Conservation (phyloP, 2,329 filamentous ascomycete species). For the Orbilia brochopaga region DNA sequence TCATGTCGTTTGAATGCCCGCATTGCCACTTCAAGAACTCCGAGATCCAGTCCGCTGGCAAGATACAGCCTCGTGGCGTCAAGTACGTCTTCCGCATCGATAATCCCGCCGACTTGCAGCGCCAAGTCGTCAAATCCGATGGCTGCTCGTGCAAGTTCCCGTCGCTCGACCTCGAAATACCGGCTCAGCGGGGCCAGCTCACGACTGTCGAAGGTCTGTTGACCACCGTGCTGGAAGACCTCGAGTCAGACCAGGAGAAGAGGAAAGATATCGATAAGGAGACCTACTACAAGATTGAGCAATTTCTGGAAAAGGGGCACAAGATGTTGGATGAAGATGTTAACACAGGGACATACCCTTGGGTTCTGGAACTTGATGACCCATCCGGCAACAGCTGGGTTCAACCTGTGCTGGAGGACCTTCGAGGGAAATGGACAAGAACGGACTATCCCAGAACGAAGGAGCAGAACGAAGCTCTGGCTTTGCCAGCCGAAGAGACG, state of each 20-base stretch:
- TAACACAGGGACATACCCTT: slow-evolving; percentile 68
- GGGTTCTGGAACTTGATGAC: slow-evolving; percentile 86
- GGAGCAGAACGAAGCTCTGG: slow-evolving; percentile 85
- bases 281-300: slow-evolving; percentile 76
- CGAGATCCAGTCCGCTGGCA: slow-evolving; percentile 88
- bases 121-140: slow-evolving; percentile 92
- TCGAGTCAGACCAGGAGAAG: slow-evolving; percentile 80
- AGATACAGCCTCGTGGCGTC: slow-evolving; percentile 85
- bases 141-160: slow-evolving; percentile 83
- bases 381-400: slow-evolving; percentile 97
- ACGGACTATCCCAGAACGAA: slow-evolving; percentile 80
- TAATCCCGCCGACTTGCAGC: slow-evolving; percentile 73
- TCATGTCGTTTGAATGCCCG: slow-evolving; percentile 94
- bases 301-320: slow-evolving; percentile 74
- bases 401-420: slow-evolving; percentile 79
- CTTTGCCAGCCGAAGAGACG: slow-evolving; percentile 64
- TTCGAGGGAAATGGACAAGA: slow-evolving; percentile 86
- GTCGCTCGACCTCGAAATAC: slow-evolving; percentile 91
- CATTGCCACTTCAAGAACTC: slow-evolving; percentile 90
- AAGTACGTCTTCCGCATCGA: slow-evolving; percentile 84
- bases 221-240: slow-evolving; percentile 75
- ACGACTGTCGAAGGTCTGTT: slow-evolving; percentile 93
- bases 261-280: slow-evolving; percentile 80
- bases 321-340: slow-evolving; percentile 72
- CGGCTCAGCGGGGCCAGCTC: slow-evolving; percentile 85